phyloP scores from a whole-genome alignment of 495 filamentous ascomycete species.

The Penicillium egyptiacum region DNA sequence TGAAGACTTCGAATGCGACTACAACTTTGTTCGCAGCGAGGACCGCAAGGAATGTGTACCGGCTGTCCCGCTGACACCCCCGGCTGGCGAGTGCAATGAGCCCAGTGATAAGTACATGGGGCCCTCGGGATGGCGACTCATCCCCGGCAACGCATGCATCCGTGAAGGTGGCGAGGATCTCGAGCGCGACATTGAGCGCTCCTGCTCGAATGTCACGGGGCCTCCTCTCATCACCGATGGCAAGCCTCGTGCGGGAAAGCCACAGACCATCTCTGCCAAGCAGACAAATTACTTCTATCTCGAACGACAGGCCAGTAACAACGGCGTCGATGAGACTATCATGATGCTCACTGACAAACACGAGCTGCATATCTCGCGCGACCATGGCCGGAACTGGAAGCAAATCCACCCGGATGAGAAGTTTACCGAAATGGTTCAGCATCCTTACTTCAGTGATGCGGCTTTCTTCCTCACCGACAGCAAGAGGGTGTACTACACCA shows the following conservation, averaged over 20 bases:
- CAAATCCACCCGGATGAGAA: constrained; percentile 57
- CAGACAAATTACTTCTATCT: constrained; percentile 73
- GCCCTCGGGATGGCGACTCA: constrained; percentile 85
- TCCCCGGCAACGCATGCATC: constrained; percentile 86
- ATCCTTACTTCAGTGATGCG: constrained; percentile 74
- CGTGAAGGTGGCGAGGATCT: constrained; percentile 49
- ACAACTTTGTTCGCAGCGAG: constrained; percentile 71
- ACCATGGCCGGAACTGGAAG: constrained; percentile 87
- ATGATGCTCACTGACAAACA: constrained; percentile 69
- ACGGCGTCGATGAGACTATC: constrained; percentile 74
- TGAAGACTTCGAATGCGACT: constrained; percentile 91
- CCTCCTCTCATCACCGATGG: constrained; percentile 53
- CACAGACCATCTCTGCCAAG: constrained; percentile 56
- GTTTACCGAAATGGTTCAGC: constrained; percentile 67
- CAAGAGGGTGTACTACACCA: constrained; percentile 71
- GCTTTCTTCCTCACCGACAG: constrained; percentile 78
- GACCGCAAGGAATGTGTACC: constrained; percentile 65
- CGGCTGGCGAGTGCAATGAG: constrained; percentile 65
- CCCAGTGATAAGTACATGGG: constrained; percentile 71
- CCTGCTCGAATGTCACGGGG: constrained; percentile 50
- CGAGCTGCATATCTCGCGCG: constrained; percentile 67
- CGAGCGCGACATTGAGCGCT: constrained; percentile 45
- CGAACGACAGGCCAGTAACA: constrained; percentile 68
- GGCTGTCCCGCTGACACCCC: constrained; percentile 48
- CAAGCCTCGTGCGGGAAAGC: constrained; percentile 55